Evolutionary conservation across 257 asterid species (phyloP).

Genomic region (Henckelia pumila): DNA sequence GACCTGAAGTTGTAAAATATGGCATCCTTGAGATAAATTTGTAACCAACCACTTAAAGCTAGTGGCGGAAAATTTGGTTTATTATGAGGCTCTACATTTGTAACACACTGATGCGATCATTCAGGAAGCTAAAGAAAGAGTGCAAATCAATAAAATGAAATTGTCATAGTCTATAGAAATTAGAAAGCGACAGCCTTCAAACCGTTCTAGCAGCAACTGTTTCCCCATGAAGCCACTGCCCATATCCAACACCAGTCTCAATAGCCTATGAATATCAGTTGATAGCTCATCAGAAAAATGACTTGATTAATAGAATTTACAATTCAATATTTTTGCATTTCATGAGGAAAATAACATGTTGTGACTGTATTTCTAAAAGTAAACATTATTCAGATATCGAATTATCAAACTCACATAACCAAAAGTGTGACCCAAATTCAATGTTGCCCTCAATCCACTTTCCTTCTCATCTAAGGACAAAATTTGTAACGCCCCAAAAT

Average conservation of each 20-base stretch:
- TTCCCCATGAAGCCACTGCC: constrained; percentile 98
- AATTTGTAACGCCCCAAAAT: too few relatives aligned
- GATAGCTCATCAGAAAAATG: constrained; percentile 18
- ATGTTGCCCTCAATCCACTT: constrained; percentile 89
- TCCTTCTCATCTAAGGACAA: constrained; percentile 96
- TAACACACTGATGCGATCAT: not conserved
- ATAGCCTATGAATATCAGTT: constrained; percentile 64
- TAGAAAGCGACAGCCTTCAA: constrained; percentile 23
- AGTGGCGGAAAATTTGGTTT: not conserved
- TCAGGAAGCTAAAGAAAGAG: not conserved
- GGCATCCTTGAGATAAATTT: constrained; percentile 12
- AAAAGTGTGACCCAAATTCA: constrained; percentile 98
- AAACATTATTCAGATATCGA: not conserved
- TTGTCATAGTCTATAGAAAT: not conserved
- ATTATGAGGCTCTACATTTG: too few relatives aligned
- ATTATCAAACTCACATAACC: constrained; percentile 72
- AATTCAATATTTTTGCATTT: not conserved
- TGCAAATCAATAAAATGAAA: not conserved
- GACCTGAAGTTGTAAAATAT: constrained; percentile 52
- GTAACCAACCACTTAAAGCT: not conserved
- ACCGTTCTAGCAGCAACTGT: constrained; percentile 99
- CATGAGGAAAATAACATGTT: constrained; percentile 4
- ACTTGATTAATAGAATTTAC: constrained; percentile 5
- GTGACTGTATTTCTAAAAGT: not conserved
- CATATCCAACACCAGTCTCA: constrained; percentile 88